Evolutionary conservation across 305 asterid genomes (phyloP).

Genomic region (Ruellia speciosa): DNA sequence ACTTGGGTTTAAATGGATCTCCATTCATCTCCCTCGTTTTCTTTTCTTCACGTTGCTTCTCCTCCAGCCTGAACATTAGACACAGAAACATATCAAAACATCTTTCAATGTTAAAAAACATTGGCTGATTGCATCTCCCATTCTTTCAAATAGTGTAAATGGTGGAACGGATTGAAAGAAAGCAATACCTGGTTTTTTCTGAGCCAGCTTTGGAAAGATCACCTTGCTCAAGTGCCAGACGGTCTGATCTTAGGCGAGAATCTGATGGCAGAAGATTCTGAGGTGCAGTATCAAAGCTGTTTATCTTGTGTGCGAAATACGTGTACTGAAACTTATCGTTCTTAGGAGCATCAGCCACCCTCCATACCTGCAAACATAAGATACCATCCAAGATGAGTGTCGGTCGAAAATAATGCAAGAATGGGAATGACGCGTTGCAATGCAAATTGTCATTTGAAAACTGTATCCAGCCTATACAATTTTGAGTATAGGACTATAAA

Average conservation of each 20-base stretch:
- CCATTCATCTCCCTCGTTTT: conserved; percentile 21
- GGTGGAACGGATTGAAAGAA: conserved; percentile 5
- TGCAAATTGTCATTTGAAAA: neutral
- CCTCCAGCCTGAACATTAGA: conserved; percentile 22
- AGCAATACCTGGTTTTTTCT: conserved; percentile 48
- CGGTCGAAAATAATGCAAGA: neutral
- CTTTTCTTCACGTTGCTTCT: conserved; percentile 25
- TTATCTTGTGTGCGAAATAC: conserved; percentile 51
- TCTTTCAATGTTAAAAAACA: neutral
- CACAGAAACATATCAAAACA: neutral
- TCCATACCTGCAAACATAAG: conserved; percentile 14
- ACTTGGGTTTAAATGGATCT: conserved; percentile 20
- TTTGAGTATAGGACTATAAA: neutral
- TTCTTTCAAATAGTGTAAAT: neutral
- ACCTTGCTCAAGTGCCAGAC: conserved; percentile 55
- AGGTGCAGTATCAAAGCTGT: conserved; percentile 56
- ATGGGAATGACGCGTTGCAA: neutral
- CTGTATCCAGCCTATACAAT: neutral
- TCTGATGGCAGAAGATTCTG: conserved; percentile 51
- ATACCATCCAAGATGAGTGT: neutral
- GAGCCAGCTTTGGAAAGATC: conserved; percentile 48
- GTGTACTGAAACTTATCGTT: conserved; percentile 58
- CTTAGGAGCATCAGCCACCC: conserved; percentile 38
- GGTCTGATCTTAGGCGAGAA: conserved; percentile 60
- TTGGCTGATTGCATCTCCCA: neutral